phyloP scores from a whole-genome alignment of 768 basidiomycete species.

The Collybiopsis confluens region DNA sequence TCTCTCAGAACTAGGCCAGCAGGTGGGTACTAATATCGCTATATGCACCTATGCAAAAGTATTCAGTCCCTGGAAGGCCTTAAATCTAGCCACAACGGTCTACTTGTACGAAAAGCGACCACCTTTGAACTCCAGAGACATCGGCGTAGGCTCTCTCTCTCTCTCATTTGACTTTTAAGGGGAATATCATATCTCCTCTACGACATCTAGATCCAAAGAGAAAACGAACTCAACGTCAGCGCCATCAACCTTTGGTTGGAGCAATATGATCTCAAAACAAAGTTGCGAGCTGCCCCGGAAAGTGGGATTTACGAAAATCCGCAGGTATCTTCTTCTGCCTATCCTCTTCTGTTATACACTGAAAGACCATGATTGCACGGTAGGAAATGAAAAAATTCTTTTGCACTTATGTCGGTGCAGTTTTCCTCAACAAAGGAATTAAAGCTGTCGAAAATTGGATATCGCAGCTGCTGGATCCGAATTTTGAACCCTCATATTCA shows the following conservation, averaged over 20 bases:
- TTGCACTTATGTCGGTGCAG: conserved; percentile 42
- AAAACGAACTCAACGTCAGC: neutral
- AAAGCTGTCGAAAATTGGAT: conserved; percentile 35
- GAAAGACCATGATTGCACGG: neutral
- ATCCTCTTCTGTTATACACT: neutral
- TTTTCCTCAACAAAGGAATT: conserved; percentile 35
- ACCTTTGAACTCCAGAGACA: neutral
- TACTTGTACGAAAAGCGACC: neutral
- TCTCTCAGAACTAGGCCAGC: conserved; percentile 53
- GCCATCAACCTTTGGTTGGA: neutral
- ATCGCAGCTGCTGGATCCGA: conserved; percentile 30
- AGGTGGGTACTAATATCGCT: conserved; percentile 20
- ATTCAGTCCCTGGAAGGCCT: neutral
- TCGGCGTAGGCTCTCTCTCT: neutral
- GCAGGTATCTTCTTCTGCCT: neutral
- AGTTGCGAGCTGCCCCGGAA: neutral
- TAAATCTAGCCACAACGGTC: neutral
- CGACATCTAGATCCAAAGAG: neutral
- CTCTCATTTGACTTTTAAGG: too few species aligned
- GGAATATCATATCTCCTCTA: neutral
- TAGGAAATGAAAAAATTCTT: conserved; percentile 24
- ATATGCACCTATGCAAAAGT: neutral
- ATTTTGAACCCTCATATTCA: conserved; percentile 16
- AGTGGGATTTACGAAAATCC: neutral
- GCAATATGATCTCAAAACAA: neutral